Evolutionary conservation across 1,284 basidiomycete genomes (phyloP), one percentile per base, ranked within the genome.

Genomic region (Volvariella surrecta): DNA sequence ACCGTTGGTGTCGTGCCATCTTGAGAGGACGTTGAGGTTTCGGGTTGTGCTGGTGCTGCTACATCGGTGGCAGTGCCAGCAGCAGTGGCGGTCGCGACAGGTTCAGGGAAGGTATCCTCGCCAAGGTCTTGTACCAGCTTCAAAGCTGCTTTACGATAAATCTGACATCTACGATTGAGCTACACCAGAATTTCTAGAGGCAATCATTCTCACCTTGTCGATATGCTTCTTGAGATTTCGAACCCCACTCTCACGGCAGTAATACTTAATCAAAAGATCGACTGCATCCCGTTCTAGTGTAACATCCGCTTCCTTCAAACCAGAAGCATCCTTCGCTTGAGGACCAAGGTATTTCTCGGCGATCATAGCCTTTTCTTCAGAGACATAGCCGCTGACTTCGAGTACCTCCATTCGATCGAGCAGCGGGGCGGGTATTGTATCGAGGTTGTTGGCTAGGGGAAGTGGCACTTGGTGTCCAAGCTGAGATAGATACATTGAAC

Each of bases 341-440:
- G 95, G 96, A 2, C 82, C 88, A 2, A 99, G 79, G 62, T 97
- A 99, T 56, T 79, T 78, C 30, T 85, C 79, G 1, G 95, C 96
- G 52, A 99, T 99, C 48, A 86, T 83, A 16, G 83, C 72, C 71
- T 99, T 99, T 68, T 99, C 94, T 56, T 97, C 95, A 0, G 91
- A 87, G 17, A 98, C 95, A 61, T 99, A 99, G 13, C 93, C 92
- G 48, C 82, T 87, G 20, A 99, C 92, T 68, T 98, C 92, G 44
- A 99, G 79, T 1, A 99, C 92, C 61, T 99, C 96, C 90, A 94
- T 93, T 47, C 94, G 84, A 63, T 99, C 96, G 21, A 98, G 76
- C 9, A 99, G 71, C 2, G 95, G 96, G 2, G 92, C 93, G 1
- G 95, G 94, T 54, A 99, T 99, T 1, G 93, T 98, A 50, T 95